These are phyloP conservation scores for Chaetomiaceae sp. DNA, from an alignment of 2,329 filamentous ascomycete species.

Conservation along the genomic window DNA sequence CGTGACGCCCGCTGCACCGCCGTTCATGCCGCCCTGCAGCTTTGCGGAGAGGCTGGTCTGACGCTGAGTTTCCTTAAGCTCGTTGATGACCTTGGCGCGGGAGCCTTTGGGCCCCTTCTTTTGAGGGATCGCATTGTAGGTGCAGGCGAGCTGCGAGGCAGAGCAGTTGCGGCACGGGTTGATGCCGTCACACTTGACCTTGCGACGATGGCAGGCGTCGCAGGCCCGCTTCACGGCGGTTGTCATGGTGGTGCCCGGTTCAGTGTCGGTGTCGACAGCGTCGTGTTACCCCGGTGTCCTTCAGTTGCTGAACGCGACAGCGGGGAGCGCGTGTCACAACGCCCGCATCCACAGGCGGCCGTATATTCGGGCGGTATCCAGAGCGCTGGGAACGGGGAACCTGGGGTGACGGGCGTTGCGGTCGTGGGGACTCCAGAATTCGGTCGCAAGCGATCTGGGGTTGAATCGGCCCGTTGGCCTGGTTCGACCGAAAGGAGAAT, in stretches of 20 bases:
- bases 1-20: slow-evolving; percentile 40
- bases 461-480: slow-evolving; percentile 25
- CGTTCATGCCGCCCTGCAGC: slow-evolving; percentile 51
- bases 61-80: slow-evolving; percentile 62
- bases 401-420: slow-evolving; percentile 18
- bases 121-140: slow-evolving; percentile 68
- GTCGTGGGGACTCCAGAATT: slow-evolving; percentile 26
- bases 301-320: slow-evolving; percentile 16
- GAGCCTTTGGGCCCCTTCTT: slow-evolving; percentile 73
- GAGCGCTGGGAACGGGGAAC: slow-evolving; percentile 10
- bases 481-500: slow-evolving; percentile 15
- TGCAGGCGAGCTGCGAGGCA: slow-evolving; percentile 61
- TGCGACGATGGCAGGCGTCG: slow-evolving; percentile 67
- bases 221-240: slow-evolving; percentile 57
- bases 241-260: slow-evolving; percentile 40
- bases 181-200: slow-evolving; percentile 67
- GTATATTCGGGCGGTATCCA: slow-evolving; percentile 15
- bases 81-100: slow-evolving; percentile 68
- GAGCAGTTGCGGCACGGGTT: slow-evolving; percentile 67
- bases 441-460: slow-evolving; percentile 22
- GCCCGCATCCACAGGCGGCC: slow-evolving; percentile 20
- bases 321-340: slow-evolving; percentile 18
- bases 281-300: slow-evolving; percentile 9
- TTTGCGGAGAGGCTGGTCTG: slow-evolving; percentile 58
- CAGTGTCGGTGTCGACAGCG: no score